phyloP scores from a whole-genome alignment of 2,329 filamentous ascomycete genomes.

The Torrubiella hemipterigena region DNA sequence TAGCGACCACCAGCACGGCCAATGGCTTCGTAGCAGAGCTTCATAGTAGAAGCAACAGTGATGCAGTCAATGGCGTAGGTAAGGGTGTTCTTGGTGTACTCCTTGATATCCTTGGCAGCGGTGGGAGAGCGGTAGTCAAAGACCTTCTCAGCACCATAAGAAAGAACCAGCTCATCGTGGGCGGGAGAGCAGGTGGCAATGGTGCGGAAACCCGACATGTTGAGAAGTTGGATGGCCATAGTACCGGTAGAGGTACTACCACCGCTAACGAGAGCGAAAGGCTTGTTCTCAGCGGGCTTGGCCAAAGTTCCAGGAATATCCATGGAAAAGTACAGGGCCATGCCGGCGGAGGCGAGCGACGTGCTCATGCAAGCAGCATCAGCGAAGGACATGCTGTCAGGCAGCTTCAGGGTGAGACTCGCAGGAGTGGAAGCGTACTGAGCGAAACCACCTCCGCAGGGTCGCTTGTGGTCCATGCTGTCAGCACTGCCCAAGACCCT shows the following conservation, averaged over 20 bases:
- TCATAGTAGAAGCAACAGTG: slow-evolving; percentile 11
- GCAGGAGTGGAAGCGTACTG: slow-evolving; percentile 13
- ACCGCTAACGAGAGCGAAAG: slow-evolving; percentile 29
- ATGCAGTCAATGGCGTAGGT: slow-evolving; percentile 24
- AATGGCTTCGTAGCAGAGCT: slow-evolving; percentile 23
- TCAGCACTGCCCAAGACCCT: slow-evolving; percentile 13
- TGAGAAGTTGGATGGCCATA: slow-evolving; percentile 29
- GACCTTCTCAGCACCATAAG: slow-evolving; percentile 25
- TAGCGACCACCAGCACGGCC: slow-evolving; percentile 14
- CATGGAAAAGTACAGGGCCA: slow-evolving; percentile 17
- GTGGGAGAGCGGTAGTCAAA: slow-evolving; percentile 27
- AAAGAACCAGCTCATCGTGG: slow-evolving; percentile 25
- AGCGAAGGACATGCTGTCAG: slow-evolving; percentile 12
- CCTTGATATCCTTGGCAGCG: slow-evolving; percentile 11
- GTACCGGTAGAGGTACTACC: slow-evolving; percentile 30
- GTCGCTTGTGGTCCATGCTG: slow-evolving; percentile 10
- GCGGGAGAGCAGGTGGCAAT: slow-evolving; percentile 18
- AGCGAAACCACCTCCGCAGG: slow-evolving; percentile 16
- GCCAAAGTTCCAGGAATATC: slow-evolving; percentile 13
- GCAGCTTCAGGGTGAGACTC: slow-evolving; percentile 12
- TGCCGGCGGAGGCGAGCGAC: slow-evolving; percentile 14
- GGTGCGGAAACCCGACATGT: slow-evolving; percentile 22
- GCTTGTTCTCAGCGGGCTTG: slow-evolving; percentile 7
- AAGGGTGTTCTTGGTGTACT: slow-evolving; percentile 13
- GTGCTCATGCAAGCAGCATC: slow-evolving; percentile 13